Conservation (phyloP, 202 grass and related monocot genomes). For the Schoenoplectus triqueter region DNA sequence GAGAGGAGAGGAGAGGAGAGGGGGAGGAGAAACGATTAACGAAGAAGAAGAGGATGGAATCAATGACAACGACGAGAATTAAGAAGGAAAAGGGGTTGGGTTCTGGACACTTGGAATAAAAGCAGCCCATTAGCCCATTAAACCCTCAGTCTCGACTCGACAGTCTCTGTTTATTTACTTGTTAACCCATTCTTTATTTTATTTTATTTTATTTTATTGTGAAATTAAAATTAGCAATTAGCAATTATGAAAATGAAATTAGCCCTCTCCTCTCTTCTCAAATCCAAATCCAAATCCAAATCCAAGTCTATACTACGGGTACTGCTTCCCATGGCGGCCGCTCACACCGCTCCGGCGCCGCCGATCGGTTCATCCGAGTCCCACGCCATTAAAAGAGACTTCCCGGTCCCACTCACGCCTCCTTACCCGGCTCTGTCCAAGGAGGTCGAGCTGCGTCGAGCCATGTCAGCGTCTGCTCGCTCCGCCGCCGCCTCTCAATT, state of each 20-base stretch:
- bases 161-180: too few species aligned
- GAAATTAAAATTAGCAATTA: too few species aligned
- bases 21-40: not conserved
- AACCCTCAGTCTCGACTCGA: too few species aligned
- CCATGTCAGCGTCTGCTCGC: conserved; percentile 69
- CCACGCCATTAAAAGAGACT: not conserved
- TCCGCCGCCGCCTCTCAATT: conserved; percentile 37
- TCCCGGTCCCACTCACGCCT: conserved; percentile 70
- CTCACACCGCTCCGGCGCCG: not conserved
- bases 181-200: not conserved
- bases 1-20: not conserved
- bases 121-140: not conserved
- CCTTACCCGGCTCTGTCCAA: conserved; percentile 78
- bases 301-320: not conserved
- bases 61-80: not conserved
- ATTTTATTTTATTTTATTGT: not conserved
- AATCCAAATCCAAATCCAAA: not conserved
- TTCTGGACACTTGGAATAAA: too few species aligned
- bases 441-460: conserved; percentile 83
- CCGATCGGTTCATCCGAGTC: not conserved
- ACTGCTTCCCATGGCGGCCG: not conserved
- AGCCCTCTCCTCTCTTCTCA: conserved; percentile 36
- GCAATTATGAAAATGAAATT: conserved; percentile 48
- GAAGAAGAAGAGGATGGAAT: not conserved
- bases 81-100: not conserved